phyloP scores from a whole-genome alignment of 805 yeast species.

The Wickerhamiella kurtzmanii region DNA sequence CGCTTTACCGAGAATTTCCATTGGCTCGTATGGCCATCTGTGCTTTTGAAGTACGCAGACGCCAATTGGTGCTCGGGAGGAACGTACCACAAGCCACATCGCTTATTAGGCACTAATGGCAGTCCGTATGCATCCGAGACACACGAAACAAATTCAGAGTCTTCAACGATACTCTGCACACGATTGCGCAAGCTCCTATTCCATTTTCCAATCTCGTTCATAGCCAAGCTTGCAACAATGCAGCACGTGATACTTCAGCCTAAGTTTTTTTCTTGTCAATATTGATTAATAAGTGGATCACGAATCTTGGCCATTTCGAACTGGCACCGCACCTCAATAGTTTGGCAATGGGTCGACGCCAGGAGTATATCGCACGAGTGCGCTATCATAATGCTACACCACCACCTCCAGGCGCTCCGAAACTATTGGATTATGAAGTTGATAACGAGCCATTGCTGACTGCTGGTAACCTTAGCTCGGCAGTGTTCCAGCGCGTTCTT shows the following conservation, averaged over 20 bases:
- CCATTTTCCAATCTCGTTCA: slow-evolving; percentile 32
- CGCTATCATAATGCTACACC: slow-evolving; percentile 81
- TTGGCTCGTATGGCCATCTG: slow-evolving; percentile 76
- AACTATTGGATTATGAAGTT: slow-evolving; percentile 45
- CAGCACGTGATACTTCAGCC: not conserved
- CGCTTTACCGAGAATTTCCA: slow-evolving; percentile 71
- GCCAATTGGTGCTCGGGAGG: slow-evolving; percentile 31
- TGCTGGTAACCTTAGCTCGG: slow-evolving; percentile 47
- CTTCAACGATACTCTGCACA: slow-evolving; percentile 57
- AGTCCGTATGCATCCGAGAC: slow-evolving; percentile 27
- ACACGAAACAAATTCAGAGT: slow-evolving; percentile 37
- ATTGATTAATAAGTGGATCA: no score
- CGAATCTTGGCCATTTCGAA: no score
- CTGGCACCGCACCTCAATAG: no score
- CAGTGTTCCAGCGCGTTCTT: slow-evolving; percentile 13
- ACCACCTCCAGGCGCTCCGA: slow-evolving; percentile 87
- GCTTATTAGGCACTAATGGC: slow-evolving; percentile 48
- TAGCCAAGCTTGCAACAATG: not conserved
- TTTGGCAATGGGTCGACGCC: slow-evolving; percentile 3
- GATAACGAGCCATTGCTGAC: slow-evolving; percentile 36
- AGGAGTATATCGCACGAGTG: slow-evolving; percentile 46
- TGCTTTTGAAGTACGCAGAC: slow-evolving; percentile 69
- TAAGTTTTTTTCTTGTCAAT: no score
- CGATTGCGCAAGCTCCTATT: slow-evolving; percentile 44
- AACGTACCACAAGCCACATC: slow-evolving; percentile 83